These are phyloP conservation scores for Cyclocybe cylindracea DNA, from an alignment of 768 basidiomycete species.

Conservation along the genomic window DNA sequence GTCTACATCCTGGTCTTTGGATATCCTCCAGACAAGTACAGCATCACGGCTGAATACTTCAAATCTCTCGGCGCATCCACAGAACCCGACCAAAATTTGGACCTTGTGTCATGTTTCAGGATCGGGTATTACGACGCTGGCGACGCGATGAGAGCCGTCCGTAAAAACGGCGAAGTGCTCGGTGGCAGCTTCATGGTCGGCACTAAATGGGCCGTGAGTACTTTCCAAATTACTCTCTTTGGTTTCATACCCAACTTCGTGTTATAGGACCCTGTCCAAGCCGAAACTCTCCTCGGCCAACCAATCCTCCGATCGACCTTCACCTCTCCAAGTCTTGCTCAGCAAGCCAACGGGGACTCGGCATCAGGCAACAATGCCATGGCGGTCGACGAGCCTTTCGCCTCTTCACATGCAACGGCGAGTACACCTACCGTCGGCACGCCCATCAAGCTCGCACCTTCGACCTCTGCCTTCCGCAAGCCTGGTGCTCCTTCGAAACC, in stretches of 20 bases:
- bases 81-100: slow-evolving; percentile 64
- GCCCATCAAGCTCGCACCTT: slow-evolving; percentile 72
- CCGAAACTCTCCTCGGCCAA: slow-evolving; percentile 52
- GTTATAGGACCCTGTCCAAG: slow-evolving; percentile 60
- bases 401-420: slow-evolving; percentile 18
- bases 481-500: slow-evolving; percentile 30
- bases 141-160: slow-evolving; percentile 76
- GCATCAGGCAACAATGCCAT: slow-evolving; percentile 35
- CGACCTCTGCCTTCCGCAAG: slow-evolving; percentile 70
- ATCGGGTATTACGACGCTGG: slow-evolving; percentile 72
- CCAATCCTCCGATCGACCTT: slow-evolving; percentile 25
- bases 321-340: slow-evolving; percentile 18
- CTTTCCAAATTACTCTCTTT: slow-evolving; percentile 5
- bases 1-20: slow-evolving; percentile 82
- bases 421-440: slow-evolving; percentile 58
- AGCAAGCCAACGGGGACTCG: slow-evolving; percentile 13
- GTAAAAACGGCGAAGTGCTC: slow-evolving; percentile 82
- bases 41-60: slow-evolving; percentile 72
- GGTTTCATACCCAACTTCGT: slow-evolving; percentile 2
- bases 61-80: slow-evolving; percentile 70
- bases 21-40: slow-evolving; percentile 82
- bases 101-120: slow-evolving; percentile 79
- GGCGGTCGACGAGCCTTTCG: slow-evolving; percentile 44
- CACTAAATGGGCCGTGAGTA: slow-evolving; percentile 80
- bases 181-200: slow-evolving; percentile 82